These are phyloP conservation scores for Phytophthora citrophthora DNA, from an alignment of 352 stramenopile genomes.

Conservation along the genomic window DNA sequence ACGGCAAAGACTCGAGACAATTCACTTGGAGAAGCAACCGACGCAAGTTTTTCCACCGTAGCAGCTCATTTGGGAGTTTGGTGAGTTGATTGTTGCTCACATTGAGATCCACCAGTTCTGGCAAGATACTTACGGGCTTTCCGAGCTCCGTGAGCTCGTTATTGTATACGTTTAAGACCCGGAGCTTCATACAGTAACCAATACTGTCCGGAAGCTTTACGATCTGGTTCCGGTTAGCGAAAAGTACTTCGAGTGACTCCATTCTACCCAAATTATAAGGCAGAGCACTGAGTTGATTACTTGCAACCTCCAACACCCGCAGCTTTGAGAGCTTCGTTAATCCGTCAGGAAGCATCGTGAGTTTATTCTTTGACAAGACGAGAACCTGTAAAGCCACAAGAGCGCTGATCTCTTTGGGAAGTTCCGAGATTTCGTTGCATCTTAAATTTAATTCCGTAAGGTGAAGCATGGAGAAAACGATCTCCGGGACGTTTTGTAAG, in stretches of 20 bases:
- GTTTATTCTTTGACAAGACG: constrained; percentile 68
- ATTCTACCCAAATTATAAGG: constrained; percentile 60
- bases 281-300: constrained; percentile 63
- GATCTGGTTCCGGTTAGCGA: constrained; percentile 65
- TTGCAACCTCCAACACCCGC: constrained; percentile 52
- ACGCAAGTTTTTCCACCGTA: constrained; percentile 64
- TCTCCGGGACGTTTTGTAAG: constrained; percentile 55
- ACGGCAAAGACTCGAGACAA: constrained; percentile 46
- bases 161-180: constrained; percentile 81
- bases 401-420: constrained; percentile 66
- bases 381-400: constrained; percentile 55
- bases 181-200: constrained; percentile 50
- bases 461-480: constrained; percentile 65
- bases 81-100: constrained; percentile 67
- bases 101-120: constrained; percentile 74
- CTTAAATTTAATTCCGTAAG: constrained; percentile 70
- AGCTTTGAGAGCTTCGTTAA: constrained; percentile 58
- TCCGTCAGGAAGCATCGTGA: constrained; percentile 51
- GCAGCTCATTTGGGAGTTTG: constrained; percentile 40
- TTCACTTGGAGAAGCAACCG: constrained; percentile 69
- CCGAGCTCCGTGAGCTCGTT: constrained; percentile 66
- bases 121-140: constrained; percentile 52
- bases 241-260: constrained; percentile 56
- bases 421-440: constrained; percentile 63
- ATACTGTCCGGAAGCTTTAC: constrained; percentile 56